Evolutionary conservation across 2,329 filamentous ascomycete species (phyloP).

Genomic region (Diaporthe vaccinii): DNA sequence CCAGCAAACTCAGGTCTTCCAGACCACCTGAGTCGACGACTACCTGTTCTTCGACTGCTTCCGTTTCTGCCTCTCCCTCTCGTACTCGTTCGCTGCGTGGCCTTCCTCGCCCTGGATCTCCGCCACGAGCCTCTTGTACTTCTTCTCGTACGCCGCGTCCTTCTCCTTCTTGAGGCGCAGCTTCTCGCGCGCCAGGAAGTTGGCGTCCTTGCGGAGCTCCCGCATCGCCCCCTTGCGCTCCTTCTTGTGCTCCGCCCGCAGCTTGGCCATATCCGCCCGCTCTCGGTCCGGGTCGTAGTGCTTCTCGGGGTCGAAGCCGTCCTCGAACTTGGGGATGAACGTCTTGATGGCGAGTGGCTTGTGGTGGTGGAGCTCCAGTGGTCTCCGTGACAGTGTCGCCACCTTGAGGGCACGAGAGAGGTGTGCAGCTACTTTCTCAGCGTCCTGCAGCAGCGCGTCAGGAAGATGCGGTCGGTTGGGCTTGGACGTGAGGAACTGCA

Average conservation of each 20-base stretch:
- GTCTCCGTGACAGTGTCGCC: conserved; percentile 77
- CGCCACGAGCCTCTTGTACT: conserved; percentile 90
- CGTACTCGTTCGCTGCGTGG: conserved; percentile 87
- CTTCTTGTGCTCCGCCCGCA: conserved; percentile 92
- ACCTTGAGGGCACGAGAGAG: conserved; percentile 69
- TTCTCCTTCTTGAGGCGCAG: conserved; percentile 92
- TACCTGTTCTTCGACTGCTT: conserved; percentile 69
- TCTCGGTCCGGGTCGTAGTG: conserved; percentile 98
- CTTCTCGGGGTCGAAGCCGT: conserved; percentile 91
- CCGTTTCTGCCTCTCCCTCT: conserved; percentile 83
- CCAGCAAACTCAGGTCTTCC: neutral
- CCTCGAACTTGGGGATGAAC: conserved; percentile 94
- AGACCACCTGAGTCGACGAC: neutral
- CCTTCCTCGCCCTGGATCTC: conserved; percentile 98
- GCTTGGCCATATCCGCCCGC: conserved; percentile 85
- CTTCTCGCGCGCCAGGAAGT: conserved; percentile 92
- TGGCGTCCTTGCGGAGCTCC: conserved; percentile 94
- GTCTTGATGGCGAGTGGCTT: conserved; percentile 88
- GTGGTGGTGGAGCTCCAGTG: conserved; percentile 91
- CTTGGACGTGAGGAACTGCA: conserved; percentile 73
- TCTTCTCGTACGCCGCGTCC: conserved; percentile 95
- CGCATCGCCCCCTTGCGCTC: conserved; percentile 95
- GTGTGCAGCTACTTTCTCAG: conserved; percentile 59
- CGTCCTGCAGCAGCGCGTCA: conserved; percentile 54
- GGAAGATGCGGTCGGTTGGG: conserved; percentile 66